These are phyloP conservation scores for Rhizoctonia solani DNA, from an alignment of 1,284 basidiomycete genomes.

Conservation along the genomic window DNA sequence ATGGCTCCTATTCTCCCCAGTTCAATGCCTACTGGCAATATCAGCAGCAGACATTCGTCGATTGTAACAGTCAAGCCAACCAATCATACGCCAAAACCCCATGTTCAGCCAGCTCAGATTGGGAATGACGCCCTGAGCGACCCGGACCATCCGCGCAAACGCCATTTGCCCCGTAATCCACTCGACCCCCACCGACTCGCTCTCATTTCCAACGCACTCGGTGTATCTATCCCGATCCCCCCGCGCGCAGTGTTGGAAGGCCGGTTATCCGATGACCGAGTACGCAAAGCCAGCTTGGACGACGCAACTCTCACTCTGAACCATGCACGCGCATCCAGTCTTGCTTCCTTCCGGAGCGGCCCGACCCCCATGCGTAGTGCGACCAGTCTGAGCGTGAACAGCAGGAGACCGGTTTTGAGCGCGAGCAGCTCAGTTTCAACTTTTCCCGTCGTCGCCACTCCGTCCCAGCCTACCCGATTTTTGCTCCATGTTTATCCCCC, in stretches of 20 bases:
- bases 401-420: conserved; percentile 45
- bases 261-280: conserved; percentile 47
- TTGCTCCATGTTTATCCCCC: conserved; percentile 79
- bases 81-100: conserved; percentile 1
- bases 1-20: neutral
- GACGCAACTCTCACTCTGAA: conserved; percentile 1
- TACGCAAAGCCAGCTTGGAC: conserved; percentile 16
- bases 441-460: conserved; percentile 43
- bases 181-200: conserved; percentile 73
- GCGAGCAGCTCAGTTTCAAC: conserved; percentile 48
- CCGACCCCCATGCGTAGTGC: conserved; percentile 49
- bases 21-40: too few species aligned
- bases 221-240: conserved; percentile 71
- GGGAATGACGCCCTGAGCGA: conserved; percentile 1
- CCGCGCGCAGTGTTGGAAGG: conserved; percentile 41
- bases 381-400: conserved; percentile 62
- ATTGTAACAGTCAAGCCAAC: conserved; percentile 2
- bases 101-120: neutral
- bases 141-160: neutral
- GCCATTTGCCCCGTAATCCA: conserved; percentile 59
- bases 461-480: conserved; percentile 58
- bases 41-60: neutral
- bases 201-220: conserved; percentile 79
- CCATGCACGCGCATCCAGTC: conserved; percentile 4
- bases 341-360: conserved; percentile 41